These are phyloP conservation scores for Sugiyamaella novakii DNA, from an alignment of 1,139 yeast species.

Conservation along the genomic window DNA sequence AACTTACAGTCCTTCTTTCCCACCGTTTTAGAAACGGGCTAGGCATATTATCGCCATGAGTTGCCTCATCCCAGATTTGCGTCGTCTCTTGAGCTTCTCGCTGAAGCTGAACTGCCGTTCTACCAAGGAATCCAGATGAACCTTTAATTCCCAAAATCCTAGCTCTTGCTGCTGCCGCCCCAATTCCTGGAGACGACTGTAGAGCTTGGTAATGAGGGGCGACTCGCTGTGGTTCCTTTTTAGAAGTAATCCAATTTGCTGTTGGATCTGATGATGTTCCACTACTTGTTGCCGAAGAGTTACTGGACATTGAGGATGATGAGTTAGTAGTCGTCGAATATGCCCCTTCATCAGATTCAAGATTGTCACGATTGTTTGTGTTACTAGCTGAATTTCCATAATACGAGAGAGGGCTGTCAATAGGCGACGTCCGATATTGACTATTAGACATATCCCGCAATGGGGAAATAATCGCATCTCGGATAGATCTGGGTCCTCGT, in stretches of 20 bases:
- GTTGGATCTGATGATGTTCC: constrained; percentile 24
- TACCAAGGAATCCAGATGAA: constrained; percentile 29
- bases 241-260: constrained; percentile 30
- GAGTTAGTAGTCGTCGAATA: constrained; percentile 11
- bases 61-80: constrained; percentile 32
- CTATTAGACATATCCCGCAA: constrained; percentile 29
- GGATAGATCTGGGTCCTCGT: constrained; percentile 34
- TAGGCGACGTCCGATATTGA: constrained; percentile 15
- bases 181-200: constrained; percentile 25
- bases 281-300: constrained; percentile 12
- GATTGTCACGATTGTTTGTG: constrained; percentile 3
- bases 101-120: constrained; percentile 31
- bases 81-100: constrained; percentile 24
- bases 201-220: constrained; percentile 29
- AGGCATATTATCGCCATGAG: constrained; percentile 38
- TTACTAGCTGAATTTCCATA: constrained; percentile 5
- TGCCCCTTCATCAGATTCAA: background rate
- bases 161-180: constrained; percentile 35
- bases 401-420: constrained; percentile 10
- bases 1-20: constrained; percentile 38
- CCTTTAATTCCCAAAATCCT: constrained; percentile 29
- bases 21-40: constrained; percentile 36
- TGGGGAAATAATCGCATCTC: constrained; percentile 32
- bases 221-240: constrained; percentile 29
- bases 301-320: constrained; percentile 16